phyloP scores from a whole-genome alignment of 2,329 filamentous ascomycete species.

The Alternaria consortialis region DNA sequence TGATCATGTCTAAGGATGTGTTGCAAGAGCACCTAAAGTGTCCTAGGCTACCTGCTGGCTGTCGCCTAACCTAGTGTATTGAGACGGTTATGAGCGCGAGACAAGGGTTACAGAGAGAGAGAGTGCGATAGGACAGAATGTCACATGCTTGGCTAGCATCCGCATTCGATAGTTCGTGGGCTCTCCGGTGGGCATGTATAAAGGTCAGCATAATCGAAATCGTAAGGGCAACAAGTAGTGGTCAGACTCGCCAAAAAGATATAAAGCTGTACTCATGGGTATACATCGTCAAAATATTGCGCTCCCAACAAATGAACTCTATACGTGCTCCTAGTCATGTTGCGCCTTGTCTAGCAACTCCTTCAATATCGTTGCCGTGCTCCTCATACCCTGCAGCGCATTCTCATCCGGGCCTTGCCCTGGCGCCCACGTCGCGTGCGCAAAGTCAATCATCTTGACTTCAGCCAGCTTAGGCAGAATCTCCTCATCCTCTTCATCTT shows the following conservation, averaged over 20 bases:
- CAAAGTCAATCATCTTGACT: slow-evolving; percentile 95
- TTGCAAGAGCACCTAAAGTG: too few species aligned
- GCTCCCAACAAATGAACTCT: not conserved
- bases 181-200: not conserved
- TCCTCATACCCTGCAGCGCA: slow-evolving; percentile 75
- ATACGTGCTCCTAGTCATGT: slow-evolving; percentile 25
- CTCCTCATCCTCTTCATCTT: slow-evolving; percentile 57
- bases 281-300: not conserved
- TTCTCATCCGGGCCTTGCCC: slow-evolving; percentile 90
- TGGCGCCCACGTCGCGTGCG: slow-evolving; percentile 85
- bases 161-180: not conserved
- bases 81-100: too few species aligned
- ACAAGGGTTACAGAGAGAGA: too few species aligned
- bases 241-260: not conserved
- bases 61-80: too few species aligned
- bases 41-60: too few species aligned
- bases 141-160: too few species aligned
- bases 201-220: not conserved
- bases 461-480: slow-evolving; percentile 72
- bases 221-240: not conserved
- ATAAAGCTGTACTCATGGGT: not conserved
- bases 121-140: too few species aligned
- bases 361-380: slow-evolving; percentile 74
- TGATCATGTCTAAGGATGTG: too few species aligned
- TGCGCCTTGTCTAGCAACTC: slow-evolving; percentile 59